Base-by-base conservation (phyloP, 805 yeast species). In the Schwanniomyces occidentalis region DNA sequence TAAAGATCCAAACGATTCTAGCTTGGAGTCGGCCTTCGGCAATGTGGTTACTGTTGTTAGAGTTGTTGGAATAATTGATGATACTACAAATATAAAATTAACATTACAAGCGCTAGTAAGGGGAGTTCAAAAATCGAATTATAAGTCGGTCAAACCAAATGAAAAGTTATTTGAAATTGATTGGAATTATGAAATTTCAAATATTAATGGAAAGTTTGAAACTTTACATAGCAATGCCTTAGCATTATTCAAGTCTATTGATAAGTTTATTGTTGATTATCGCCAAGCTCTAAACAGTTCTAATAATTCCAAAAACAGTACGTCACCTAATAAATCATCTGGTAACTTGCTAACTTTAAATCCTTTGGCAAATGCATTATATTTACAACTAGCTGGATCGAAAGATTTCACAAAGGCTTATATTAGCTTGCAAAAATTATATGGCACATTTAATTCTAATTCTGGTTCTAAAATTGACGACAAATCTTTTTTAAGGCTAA, bases 341-440 rank as follows among this genome's bases (percentile, higher is more conserved):
- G 25, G 25, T 6, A 32, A 24, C 1, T 57, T 80, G 9, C 51
- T 78, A 15, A 62, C 75, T 2, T 56, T 82, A 14, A 71, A 82
- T 8, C 89, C 89, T 0, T 54, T 82, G 34, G 77, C 85, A 0
- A 73, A 73, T 42, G 70, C 80, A 0, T 57, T 82, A n/a, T 73
- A 68, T 43, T 51, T 75, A 29, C 85, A 80, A 49, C 61, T 82
- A 34, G 68, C 69, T 3, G 71, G 70, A 2, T 66, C 73, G 24
- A 65, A 61, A 23, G 75, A 69, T 34, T 75, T 74, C 39, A 58
- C 63, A 13, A 61, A 60, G 24, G 74, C 79, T 0, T 72, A 73
- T 52, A 39, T 49, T 3, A 62, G 67, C 27, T 51, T 71, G 31
- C 69, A 64, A 34, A 61, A 61, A 17, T 41, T 71, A 21, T 56